Evolutionary conservation across 169 alveolate species (phyloP), one percentile per base, ranked within the genome.

Genomic region (Cryptosporidium meleagridis): DNA sequence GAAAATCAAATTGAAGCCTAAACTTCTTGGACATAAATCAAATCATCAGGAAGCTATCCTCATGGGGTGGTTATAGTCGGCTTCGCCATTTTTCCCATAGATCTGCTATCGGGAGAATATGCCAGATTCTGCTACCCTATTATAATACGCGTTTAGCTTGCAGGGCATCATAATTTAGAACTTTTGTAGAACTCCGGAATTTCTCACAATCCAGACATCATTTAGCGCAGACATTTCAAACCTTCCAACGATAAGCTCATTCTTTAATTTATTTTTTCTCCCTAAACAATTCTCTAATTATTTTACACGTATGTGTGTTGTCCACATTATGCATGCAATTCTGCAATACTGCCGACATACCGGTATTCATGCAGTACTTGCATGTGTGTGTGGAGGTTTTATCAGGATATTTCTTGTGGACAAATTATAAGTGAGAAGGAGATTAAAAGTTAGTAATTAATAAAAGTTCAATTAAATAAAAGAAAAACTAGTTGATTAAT

Each of bases 1-100:
- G 96, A 95, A 73, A 85, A 85, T 31, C 62, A 80, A 7, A 59
- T 80, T 61, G 89, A 80, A 18, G 89, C 67, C 39, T 80, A 62
- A 80, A 12, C 58, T 45, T 65, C 48, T 62, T 62, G 48, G 72
- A 65, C 29, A 65, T 39, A 55, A n/a, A 55, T 1, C 72, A 55
- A n/a, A 55, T 3, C 18, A 55, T 55, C 52, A 14, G 44, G 33
- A 65, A 37, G 52, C 72, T 65, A 8, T 41, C 16, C 51, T 35
- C 29, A 29, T 37, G 29, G 72, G 72, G 44, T 31, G 44, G 67
- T 39, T 4, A 55, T 16, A 26, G 7, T 35, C 1, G 21, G 51
- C 8, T 23, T 39, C 33, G 16, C 3, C 18, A 51, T n/a, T 70
- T 70, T 29, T 44, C 41, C 65, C 41, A 23, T n/a, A 39, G 21